Conservation (phyloP, 192 early-diverging fungal genomes). For the Podila verticillata region DNA sequence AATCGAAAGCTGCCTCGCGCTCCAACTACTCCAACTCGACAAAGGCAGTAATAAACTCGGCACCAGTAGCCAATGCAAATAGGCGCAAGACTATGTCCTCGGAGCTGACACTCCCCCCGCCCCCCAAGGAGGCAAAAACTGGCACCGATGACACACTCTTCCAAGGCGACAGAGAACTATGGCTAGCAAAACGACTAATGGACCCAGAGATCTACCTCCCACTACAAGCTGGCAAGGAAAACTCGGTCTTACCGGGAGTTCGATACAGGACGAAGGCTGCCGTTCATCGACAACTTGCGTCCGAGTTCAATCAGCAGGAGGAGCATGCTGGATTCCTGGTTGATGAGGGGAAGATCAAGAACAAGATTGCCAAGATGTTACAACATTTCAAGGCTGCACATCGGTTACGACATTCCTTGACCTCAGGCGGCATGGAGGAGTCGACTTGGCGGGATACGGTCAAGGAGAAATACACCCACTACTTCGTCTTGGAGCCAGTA, state of each 20-base stretch:
- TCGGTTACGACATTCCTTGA: slow-evolving; percentile 3
- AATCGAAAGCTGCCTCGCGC: too few species aligned
- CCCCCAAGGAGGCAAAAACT: background rate
- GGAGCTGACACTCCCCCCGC: background rate
- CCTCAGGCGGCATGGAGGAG: background rate
- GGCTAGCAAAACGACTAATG: slow-evolving; percentile 11
- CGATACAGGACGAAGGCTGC: slow-evolving; percentile 1
- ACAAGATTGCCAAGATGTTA: slow-evolving; percentile 14
- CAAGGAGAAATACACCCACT: slow-evolving; percentile 4
- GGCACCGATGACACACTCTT: slow-evolving; percentile 4
- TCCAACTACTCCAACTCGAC: too few species aligned
- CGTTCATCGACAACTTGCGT: slow-evolving; percentile 9
- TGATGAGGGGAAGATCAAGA: slow-evolving; percentile 10
- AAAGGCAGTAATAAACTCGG: too few species aligned
- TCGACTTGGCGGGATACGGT: slow-evolving; percentile 8
- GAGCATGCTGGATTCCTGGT: slow-evolving; percentile 17
- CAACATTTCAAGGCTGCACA: slow-evolving; percentile 8
- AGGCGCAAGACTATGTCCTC: slow-evolving; percentile 1
- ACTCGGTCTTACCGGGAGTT: background rate
- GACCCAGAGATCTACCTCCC: slow-evolving; percentile 7
- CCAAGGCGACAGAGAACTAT: slow-evolving; percentile 10
- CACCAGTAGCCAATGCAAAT: background rate
- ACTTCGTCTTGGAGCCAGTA: slow-evolving; percentile 8
- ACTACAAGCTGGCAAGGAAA: slow-evolving; percentile 4
- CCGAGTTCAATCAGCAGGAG: slow-evolving; percentile 9